Evolutionary conservation across 2,329 filamentous ascomycete species (phyloP), one percentile per base, ranked within the genome.

Genomic region (Arthrobotrys megalospora): DNA sequence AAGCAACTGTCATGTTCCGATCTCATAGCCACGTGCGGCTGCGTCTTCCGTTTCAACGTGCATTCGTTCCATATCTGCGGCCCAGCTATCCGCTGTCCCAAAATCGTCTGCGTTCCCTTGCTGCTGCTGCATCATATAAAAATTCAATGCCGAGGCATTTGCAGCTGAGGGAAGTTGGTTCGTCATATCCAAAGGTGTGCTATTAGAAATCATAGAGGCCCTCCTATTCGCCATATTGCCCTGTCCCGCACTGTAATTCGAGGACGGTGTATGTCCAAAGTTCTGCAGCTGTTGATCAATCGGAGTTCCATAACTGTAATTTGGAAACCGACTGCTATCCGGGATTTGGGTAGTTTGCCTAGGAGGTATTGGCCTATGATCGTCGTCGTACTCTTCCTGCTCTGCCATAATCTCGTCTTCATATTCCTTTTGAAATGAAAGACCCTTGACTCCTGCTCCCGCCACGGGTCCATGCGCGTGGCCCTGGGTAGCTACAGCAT

Each of bases 361-460:
- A n/a, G 67, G 75, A 38, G 47, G 52, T 1, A 64, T 47, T 8
- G 47, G 45, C 14, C 64, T 47, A 6, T 34, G 71, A 24, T 60
- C 53, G 14, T 73, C 76, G 21, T 79, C 76, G 38, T 73, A 73
- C 38, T 75, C 76, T 12, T 79, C 76, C 32, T 79, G 68, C 52
- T 79, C 76, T 21, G 76, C 76, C 69, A 75, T 75, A 45, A 79
- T 70, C 21, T 79, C 69, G 45, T 73, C 76, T 24, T 75, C 76
- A 32, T 79, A 79, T 64, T 78, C 75, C 32, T 78, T 78, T 58
- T 78, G 75, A 43, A 78, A 78, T 12, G 75, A 43, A 64, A 78
- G 75, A 32, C 75, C 76, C 32, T 79, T 79, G 16, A 60, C 64
- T n/a, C 64, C 76, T 10, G 55, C 52, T 45, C 47, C 48, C 8